Evolutionary conservation across 345 rosid species (phyloP), one percentile per base, ranked within the genome.

Genomic region (Corchorus olitorius): DNA sequence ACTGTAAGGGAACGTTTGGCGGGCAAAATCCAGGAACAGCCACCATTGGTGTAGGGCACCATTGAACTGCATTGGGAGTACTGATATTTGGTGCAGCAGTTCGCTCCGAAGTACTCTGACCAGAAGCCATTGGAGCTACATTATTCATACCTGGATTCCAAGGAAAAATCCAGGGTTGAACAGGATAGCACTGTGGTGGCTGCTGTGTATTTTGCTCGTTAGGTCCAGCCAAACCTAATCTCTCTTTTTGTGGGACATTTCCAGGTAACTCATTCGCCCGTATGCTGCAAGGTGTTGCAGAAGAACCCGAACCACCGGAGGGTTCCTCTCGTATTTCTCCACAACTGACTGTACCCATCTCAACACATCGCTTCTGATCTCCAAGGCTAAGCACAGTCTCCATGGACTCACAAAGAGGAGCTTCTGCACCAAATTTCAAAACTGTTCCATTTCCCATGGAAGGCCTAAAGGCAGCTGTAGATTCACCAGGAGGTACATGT

Each of bases 391-490:
- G 87, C 33, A 70, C 82, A 17, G 83, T 86, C 76, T 86, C 95
- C 81, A 85, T 84, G 65, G 93, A 87, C 74, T 84, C 81, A 15
- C 90, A 86, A 45, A 84, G 86, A 45, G 90, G 89, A 46, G 84
- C 76, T 82, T 90, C 90, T 15, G 88, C 67, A 49, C 91, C 88
- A 78, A 91, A 89, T 76, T 91, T 88, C 37, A 89, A 78, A 65
- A 88, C 88, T 33, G 78, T 76, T 56, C 83, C 91, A 35, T 81
- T 89, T 77, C 77, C 89, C 68, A 68, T 58, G 1, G 91, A 64
- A 62, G 87, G 83, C 75, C 79, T 73, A n/a, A 81, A 76, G 16
- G 77, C 73, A 60, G 83, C 41, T 15, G 71, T 70, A 71, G 83
- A 82, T 15, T 85, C 78, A 80, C 73, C 77, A 2, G 89, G 74